Evolutionary conservation across 2,329 filamentous ascomycete genomes (phyloP), one percentile per base, ranked within the genome.

Genomic region (Pyricularia sp.): DNA sequence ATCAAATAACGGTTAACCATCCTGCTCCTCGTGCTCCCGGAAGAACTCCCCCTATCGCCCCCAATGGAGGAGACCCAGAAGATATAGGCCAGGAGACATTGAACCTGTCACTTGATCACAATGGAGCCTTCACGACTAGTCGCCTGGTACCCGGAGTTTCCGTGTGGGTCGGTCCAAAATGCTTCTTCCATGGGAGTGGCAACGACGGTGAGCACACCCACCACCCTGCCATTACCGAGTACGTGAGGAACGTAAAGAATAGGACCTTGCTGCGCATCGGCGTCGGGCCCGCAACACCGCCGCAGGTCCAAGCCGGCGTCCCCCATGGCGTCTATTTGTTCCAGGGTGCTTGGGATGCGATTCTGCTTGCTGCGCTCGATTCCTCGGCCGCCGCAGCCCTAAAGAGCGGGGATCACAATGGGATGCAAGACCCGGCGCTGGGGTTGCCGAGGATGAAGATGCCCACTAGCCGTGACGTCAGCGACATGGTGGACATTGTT

Each of bases 261-360:
- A 6, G 64, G 23, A 69, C 77, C 0, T 70, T 71, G 3, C 70
- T 85, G 14, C 76, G 77, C n/a, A 71, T 74, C 26, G 71, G 74
- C 30, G 72, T 84, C 20, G 82, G 80, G 1, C 83, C 84, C 4
- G 82, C 78, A 5, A 82, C 81, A 7, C 83, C 85, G 14, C 76
- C 77, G 25, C 86, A 88, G 68, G 76, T 84, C 20, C 76, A 73
- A 2, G 83, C 83, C 0, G 86, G 86, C 1, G 84, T 82, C 4
- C 85, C 85, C 4, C 65, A 74, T 0, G 76, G 78, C 0, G 76
- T 78, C 0, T 81, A 80, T 68, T 74, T 88, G 58, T 87, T 83
- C 71, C 78, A 82, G 31, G 80, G 78, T 1, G 85, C 85, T 0
- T 88, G 86, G 86, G 80, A 81, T 69, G 79, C 78, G 5, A 82